These are phyloP conservation scores for Globisporangium takayamanum DNA, from an alignment of 352 stramenopile species.

Conservation along the genomic window DNA sequence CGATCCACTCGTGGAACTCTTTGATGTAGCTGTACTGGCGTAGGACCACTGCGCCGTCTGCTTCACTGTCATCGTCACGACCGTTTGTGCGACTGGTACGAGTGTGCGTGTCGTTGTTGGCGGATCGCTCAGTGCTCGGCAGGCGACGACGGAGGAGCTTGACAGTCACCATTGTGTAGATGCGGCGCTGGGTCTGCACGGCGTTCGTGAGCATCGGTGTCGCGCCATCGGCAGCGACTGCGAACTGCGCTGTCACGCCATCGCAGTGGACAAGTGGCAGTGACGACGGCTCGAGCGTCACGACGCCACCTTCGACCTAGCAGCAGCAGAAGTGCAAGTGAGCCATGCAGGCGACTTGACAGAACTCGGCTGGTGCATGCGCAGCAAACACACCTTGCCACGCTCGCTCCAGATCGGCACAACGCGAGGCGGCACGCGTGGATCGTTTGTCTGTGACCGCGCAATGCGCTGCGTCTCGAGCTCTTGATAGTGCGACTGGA, in stretches of 20 bases:
- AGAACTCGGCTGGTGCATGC: not conserved
- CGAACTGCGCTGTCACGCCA: conserved; percentile 24
- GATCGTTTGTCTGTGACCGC: conserved; percentile 29
- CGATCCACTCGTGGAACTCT: conserved; percentile 52
- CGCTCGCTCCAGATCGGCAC: conserved; percentile 50
- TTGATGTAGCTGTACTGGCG: conserved; percentile 47
- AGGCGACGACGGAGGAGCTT: conserved; percentile 20
- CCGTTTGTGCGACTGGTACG: not conserved
- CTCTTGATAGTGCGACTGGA: conserved; percentile 45
- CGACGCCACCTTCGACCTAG: conserved; percentile 21
- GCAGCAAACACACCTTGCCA: conserved; percentile 24
- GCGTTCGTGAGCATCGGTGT: conserved; percentile 60
- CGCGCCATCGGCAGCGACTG: conserved; percentile 2
- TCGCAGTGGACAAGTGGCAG: conserved; percentile 26
- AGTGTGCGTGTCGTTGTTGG: conserved; percentile 12
- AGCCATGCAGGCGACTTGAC: not conserved
- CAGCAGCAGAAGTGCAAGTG: not conserved
- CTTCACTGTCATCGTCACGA: not conserved
- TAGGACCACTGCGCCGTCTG: conserved; percentile 13
- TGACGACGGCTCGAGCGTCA: conserved; percentile 18
- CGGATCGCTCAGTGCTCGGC: too few species aligned
- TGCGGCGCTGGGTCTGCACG: conserved; percentile 35
- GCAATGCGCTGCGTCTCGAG: conserved; percentile 42
- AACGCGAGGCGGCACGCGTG: conserved; percentile 45
- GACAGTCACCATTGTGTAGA: conserved; percentile 52